Base-by-base conservation (phyloP, 805 yeast genomes). In the Lipomyces chichibuensis region DNA sequence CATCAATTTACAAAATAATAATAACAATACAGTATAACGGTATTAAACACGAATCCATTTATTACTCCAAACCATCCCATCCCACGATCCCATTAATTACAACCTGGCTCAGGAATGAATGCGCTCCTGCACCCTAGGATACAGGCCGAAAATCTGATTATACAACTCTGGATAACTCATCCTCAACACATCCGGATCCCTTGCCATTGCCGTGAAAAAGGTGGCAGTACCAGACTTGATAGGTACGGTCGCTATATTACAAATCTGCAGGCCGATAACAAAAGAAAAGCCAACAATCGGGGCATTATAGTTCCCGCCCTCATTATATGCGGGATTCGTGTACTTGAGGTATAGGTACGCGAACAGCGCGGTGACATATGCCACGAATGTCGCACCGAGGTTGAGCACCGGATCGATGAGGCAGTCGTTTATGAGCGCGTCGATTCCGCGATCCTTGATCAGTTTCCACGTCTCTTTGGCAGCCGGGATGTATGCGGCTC, bases 391-490 rank as follows among this genome's bases (percentile, higher is more conserved):
- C 0, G 95, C 80, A 75, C 89, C 93, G 71, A 93, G 85, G n/a
- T 88, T 85, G 69, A 92, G 79, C 0, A 97, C 90, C 1, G 93
- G 87, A 69, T 87, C 88, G 63, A 93, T 87, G 68, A 93, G 83
- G 71, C 91, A 88, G 77, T 93, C 97, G 74, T 91, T 92, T 69
- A 92, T 85, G 72, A 94, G 79, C 0, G 95, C 93, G 77, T 90
- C 92, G 77, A 91, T 82, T 43, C 97, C 97, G 76, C 91, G 89
- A 75, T 83, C 86, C 74, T 89, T 84, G 72, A 93, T 77, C 78
- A 93, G 82, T 73, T 86, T 85, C 86, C 92, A 89, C 0, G 98
- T 90, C 67, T 91, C 94, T 73, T 84, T 89, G 0, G 97, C 93
- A 0, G 96, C 87, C 35, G 82, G 80, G 59, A 90, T 74, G 75